Conservation (phyloP, 2,329 filamentous ascomycete species). For the Boeremia lycopersici region DNA sequence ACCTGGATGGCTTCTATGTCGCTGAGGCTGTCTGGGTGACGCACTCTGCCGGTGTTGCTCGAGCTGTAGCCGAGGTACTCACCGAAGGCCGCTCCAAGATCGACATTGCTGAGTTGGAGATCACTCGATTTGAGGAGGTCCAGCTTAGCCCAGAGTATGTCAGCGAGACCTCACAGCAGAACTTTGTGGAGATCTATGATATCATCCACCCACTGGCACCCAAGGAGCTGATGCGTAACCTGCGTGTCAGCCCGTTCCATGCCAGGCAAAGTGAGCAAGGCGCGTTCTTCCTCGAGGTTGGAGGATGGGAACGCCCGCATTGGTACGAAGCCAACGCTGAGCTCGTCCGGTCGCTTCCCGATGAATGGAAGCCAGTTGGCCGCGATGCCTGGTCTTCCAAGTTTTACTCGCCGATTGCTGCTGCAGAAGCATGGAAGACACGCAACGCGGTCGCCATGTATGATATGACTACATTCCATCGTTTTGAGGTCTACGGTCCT, state of each 20-base stretch:
- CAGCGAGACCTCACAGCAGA: conserved; percentile 64
- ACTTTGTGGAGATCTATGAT: conserved; percentile 69
- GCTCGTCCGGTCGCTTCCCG: conserved; percentile 59
- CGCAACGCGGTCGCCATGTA: conserved; percentile 67
- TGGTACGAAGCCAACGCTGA: conserved; percentile 65
- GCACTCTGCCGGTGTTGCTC: conserved; percentile 67
- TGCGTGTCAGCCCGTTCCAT: conserved; percentile 66
- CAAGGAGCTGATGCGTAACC: conserved; percentile 61
- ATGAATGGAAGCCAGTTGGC: conserved; percentile 60
- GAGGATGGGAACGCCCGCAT: conserved; percentile 67
- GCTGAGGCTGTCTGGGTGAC: conserved; percentile 72
- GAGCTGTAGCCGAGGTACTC: conserved; percentile 64
- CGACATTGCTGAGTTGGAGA: conserved; percentile 64
- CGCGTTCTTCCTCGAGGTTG: conserved; percentile 64
- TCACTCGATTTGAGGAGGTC: conserved; percentile 66
- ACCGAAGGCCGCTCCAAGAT: conserved; percentile 62
- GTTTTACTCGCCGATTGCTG: conserved; percentile 64
- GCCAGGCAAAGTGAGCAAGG: conserved; percentile 60
- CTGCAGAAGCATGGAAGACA: conserved; percentile 69
- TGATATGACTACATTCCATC: conserved; percentile 65
- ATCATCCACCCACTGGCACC: conserved; percentile 67
- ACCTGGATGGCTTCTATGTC: conserved; percentile 66
- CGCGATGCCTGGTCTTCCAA: conserved; percentile 64
- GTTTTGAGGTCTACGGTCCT: conserved; percentile 64
- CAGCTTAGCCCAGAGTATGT: conserved; percentile 64